A percentile compares a stretch with the other conserved stretches of the same genome.
Conservation (phyloP, 176 grass and related monocot species). For the Cenchrus fungigraminus region DNA sequence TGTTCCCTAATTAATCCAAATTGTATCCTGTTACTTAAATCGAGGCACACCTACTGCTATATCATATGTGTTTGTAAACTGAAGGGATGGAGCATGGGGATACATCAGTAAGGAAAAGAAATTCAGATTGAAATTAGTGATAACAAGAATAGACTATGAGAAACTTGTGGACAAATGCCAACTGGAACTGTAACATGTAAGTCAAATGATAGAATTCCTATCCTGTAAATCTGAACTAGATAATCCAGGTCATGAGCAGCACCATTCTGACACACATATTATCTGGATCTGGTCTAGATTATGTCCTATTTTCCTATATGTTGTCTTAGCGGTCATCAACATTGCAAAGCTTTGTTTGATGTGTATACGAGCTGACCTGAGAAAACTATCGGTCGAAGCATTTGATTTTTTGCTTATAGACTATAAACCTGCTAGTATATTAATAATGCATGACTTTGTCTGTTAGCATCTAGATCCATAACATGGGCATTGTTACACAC, state of each 20-base stretch:
- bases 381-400: slow-evolving; percentile 7
- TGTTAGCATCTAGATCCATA: not conserved
- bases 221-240: slow-evolving; percentile 19
- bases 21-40: not conserved
- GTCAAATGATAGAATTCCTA: slow-evolving; percentile 18
- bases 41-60: not conserved
- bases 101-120: not conserved
- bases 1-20: slow-evolving; percentile 14
- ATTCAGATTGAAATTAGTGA: not conserved
- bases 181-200: not conserved
- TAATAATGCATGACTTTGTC: not conserved
- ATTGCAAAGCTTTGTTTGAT: not conserved
- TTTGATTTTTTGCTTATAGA: not conserved
- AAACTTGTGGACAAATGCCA: not conserved
- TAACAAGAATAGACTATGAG: not conserved
- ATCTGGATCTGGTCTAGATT: not conserved
- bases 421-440: too few species aligned
- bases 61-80: slow-evolving; percentile 6
- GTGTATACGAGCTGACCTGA: not conserved
- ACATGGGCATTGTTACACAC: not conserved
- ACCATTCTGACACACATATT: not conserved
- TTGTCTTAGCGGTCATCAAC: not conserved
- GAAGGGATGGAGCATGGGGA: not conserved
- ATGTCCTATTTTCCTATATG: not conserved
- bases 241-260: not conserved